Evolutionary conservation across 495 filamentous ascomycete genomes (phyloP), one percentile per base, ranked within the genome.

Genomic region (Lasiosphaeria miniovina): DNA sequence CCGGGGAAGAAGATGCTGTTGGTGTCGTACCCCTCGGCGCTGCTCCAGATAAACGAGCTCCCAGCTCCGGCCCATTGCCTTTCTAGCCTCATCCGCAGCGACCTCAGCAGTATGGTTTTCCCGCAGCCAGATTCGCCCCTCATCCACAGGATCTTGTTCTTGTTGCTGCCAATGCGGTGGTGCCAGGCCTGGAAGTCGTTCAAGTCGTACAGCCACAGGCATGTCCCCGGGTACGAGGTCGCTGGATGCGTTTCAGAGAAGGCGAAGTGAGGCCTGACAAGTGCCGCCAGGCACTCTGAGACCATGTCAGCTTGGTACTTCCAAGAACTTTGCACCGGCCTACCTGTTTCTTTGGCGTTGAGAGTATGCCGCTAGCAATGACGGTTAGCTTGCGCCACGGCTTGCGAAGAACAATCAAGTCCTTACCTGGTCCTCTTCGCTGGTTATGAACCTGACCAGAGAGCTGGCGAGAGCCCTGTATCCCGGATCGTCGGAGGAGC

Each of bases 171-270:
- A 24, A 48, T 66, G 10, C 74, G 69, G 59, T 71, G 67, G 50
- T 74, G 70, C 74, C 74, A 76, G 12, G 66, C 48, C 10, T 64
- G 65, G 33, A 75, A 75, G n/a, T 76, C 69, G 24, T 59, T 60
- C 12, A 71, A 43, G 31, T 73, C 68, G 52, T 71, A 71, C 48
- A 76, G 64, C 71, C 68, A 71, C 8, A 66, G 68, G 58, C 74
- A 76, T 4, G 71, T 74, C 0, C 69, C 71, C 3, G 70, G 71
- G 48, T 72, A 71, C 1, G 68, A 62, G 0, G 61, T 54, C n/a
- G 66, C 45, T 7, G 59, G 63, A 15, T 66, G 63, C 11, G 63
- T 57, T 46, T 64, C 60, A 24, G 61, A 55, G 24, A 61, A 33
- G 17, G 62, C 15, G 31, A 46, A 4, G 24, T 57, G 58, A 0